Percentiles rank a stretch among this genome's conserved stretches.
Evolutionary conservation across 257 asterid species (phyloP).

Genomic region (Primulina eburnea): DNA sequence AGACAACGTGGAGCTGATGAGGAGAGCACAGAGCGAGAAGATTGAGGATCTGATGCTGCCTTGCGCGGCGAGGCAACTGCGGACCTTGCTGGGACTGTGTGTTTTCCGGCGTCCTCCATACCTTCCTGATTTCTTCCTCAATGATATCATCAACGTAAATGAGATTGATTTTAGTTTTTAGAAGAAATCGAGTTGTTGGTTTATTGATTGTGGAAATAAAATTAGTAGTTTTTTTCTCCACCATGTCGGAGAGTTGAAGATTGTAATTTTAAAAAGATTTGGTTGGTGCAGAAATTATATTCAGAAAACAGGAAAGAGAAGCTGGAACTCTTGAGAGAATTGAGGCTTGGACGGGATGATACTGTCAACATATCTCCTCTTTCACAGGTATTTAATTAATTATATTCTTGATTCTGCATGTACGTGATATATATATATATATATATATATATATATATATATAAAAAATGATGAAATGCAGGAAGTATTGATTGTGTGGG

Average conservation of each 20-base stretch:
- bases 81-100: constrained; percentile 36
- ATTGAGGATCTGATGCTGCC: constrained; percentile 67
- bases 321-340: constrained; percentile 58
- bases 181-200: no score
- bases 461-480: constrained; percentile 22
- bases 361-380: constrained; percentile 40
- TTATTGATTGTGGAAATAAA: no score
- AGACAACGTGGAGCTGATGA: constrained; percentile 47
- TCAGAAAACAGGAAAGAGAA: constrained; percentile 60
- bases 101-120: constrained; percentile 31
- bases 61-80: constrained; percentile 33
- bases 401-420: background rate
- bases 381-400: constrained; percentile 38
- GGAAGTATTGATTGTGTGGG: constrained; percentile 86
- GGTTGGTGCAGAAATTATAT: constrained; percentile 53
- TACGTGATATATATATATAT: no score
- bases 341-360: constrained; percentile 53
- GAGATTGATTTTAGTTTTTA: background rate
- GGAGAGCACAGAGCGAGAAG: constrained; percentile 40
- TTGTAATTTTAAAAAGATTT: no score
- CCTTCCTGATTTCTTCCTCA: constrained; percentile 59
- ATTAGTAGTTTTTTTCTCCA: no score
- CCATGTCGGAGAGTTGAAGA: no score
- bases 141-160: constrained; percentile 50
- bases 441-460: no score